Percentiles rank a stretch among this genome's conserved stretches.
Conservation (phyloP, 441 rosid genomes). For the Arabidopsis lyrata region DNA sequence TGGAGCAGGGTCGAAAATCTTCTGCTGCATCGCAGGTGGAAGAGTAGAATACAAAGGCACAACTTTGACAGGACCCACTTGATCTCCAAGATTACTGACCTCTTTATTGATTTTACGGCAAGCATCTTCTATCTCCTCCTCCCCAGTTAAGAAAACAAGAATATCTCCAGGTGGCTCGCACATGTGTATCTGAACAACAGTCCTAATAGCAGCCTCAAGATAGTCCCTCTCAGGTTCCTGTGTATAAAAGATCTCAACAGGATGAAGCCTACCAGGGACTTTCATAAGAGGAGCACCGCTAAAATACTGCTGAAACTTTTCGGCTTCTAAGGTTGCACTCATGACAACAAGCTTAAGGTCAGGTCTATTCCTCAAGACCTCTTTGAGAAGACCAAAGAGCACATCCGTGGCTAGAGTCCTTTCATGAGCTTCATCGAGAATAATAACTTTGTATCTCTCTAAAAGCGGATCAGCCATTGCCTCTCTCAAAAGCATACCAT, state of each 20-base stretch:
- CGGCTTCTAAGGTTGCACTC: conserved; percentile 99
- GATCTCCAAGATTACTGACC: conserved; percentile 71
- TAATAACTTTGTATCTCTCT: conserved; percentile 89
- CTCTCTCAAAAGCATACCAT: conserved; percentile 96
- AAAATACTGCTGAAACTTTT: conserved; percentile 94
- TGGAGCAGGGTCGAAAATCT: conserved; percentile 95
- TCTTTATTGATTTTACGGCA: conserved; percentile 89
- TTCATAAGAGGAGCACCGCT: conserved; percentile 89
- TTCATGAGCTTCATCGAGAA: conserved; percentile 98
- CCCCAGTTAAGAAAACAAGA: conserved; percentile 94
- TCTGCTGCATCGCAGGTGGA: conserved; percentile 95
- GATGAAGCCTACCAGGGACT: conserved; percentile 97
- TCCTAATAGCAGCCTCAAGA: conserved; percentile 88
- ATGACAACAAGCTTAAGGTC: conserved; percentile 94
- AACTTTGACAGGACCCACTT: conserved; percentile 83
- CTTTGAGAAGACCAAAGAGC: conserved; percentile 89
- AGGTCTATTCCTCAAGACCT: conserved; percentile 78
- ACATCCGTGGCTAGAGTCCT: conserved; percentile 94
- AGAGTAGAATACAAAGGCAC: conserved; percentile 94
- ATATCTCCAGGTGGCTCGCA: conserved; percentile 84
- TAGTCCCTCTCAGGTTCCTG: conserved; percentile 95
- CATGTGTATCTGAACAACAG: conserved; percentile 88
- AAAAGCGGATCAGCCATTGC: conserved; percentile 98
- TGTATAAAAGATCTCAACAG: conserved; percentile 90
- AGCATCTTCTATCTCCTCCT: conserved; percentile 97